Evolutionary conservation across 176 grass and related monocot genomes (phyloP), one percentile per base, ranked within the genome.

Genomic region (Neostapfia colusana): DNA sequence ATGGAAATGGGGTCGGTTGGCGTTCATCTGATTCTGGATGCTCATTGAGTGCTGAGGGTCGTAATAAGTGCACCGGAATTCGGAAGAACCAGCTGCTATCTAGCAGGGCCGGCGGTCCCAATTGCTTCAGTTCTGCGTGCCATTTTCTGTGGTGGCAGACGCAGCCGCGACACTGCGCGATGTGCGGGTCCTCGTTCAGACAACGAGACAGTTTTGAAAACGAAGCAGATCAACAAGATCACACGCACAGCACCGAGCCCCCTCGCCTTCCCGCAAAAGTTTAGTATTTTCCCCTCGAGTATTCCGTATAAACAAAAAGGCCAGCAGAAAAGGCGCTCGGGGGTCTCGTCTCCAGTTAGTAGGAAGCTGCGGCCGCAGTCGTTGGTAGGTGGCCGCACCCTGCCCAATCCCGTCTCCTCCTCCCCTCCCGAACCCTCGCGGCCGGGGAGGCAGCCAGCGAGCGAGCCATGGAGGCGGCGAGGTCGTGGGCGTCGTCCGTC

Each of bases 401-500:
- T 56, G 64, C 84, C 49, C 14, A 37, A 66, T 67, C 76, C 67
- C 76, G 63, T 43, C 45, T 68, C 64, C 79, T 77, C 38, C 73
- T 61, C 57, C 85, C 79, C 59, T 50, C 27, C 85, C 79, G 50
- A 39, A 44, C 51, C 79, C 50, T 64, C 41, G 67, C 55, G 13
- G 40, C 51, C 63, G 56, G 55, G 64, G 56, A 63, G 78, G 59
- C 31, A n/a, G n/a, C n/a, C n/a, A 76, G 73, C 73, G 73, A 34
- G 57, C 73, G 56, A 5, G 45, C 69, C n/a, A 43, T 88, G 76
- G 81, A 88, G 86, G 86, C 57, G 76, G 86, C 81, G 76, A 80
- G 86, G 86, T 56, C 39, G 81, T 88, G 86, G 86, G 86, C 86
- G 86, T 76, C 64, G 23, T 76, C 81, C 71, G 76, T 72, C 49